A percentile compares a stretch with the other conserved stretches of the same genome.
These are phyloP conservation scores for Lunasporangiospora selenospora DNA, from an alignment of 192 early-diverging fungal species.

Conservation along the genomic window DNA sequence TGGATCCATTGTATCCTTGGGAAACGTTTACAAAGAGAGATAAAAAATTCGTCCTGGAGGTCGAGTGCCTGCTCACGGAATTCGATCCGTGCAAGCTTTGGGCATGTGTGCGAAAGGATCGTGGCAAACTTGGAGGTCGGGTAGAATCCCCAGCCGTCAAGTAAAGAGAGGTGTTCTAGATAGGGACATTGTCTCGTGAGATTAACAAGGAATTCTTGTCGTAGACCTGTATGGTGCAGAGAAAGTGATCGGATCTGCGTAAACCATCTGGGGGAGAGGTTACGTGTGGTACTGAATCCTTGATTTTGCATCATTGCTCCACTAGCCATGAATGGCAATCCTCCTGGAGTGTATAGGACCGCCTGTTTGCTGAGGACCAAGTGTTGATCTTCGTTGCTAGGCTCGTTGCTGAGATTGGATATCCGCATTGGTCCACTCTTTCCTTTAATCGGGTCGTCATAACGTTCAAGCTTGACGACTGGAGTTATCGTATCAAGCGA, in stretches of 20 bases:
- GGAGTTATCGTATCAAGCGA: neutral
- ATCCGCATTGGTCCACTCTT: constrained; percentile 2
- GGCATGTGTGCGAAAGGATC: constrained; percentile 13
- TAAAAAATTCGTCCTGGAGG: constrained; percentile 44
- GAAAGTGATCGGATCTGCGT: constrained; percentile 13
- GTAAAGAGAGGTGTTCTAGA: constrained; percentile 29
- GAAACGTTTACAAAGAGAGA: constrained; percentile 17
- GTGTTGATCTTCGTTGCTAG: too few relatives aligned
- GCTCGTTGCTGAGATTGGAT: too few relatives aligned
- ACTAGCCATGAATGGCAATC: too few relatives aligned
- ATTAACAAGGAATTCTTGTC: constrained; percentile 34
- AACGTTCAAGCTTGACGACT: constrained; percentile 6
- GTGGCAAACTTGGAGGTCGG: constrained; percentile 23
- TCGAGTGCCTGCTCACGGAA: constrained; percentile 30
- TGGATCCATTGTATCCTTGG: constrained; percentile 32
- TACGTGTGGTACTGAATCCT: too few relatives aligned
- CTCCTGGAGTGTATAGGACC: too few relatives aligned
- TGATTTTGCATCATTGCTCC: too few relatives aligned
- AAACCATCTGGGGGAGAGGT: too few relatives aligned
- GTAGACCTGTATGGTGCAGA: constrained; percentile 23
- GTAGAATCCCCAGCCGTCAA: constrained; percentile 40
- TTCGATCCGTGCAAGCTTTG: constrained; percentile 16
- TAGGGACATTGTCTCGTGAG: constrained; percentile 18
- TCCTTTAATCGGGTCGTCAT: constrained; percentile 38
- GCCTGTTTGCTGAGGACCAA: too few relatives aligned